Conservation (phyloP, 169 alveolate species). For the Eimeria brunetti region DNA sequence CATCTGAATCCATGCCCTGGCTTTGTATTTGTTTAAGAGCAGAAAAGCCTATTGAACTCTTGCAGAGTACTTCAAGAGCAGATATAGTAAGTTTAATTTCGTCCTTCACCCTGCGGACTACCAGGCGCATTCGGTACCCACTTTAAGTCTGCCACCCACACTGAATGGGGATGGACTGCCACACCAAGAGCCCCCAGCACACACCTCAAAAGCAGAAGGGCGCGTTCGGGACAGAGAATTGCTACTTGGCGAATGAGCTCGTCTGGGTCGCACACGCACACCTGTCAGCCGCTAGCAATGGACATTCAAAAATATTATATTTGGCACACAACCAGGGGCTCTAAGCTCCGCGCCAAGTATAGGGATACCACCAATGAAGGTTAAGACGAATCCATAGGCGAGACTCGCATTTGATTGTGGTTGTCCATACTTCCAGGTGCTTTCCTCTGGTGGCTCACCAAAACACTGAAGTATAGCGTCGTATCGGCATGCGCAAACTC, state of each 20-base stretch:
- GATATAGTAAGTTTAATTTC: constrained; percentile 72
- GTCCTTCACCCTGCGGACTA: constrained; percentile 64
- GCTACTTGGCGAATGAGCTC: constrained; percentile 70
- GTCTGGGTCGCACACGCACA: background rate
- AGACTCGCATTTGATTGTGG: background rate
- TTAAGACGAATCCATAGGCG: background rate
- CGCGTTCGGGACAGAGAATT: constrained; percentile 55
- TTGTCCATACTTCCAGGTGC: background rate
- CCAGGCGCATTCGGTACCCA: background rate
- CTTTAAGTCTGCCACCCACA: background rate
- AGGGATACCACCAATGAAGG: too few species aligned
- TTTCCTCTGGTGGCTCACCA: background rate
- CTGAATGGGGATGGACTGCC: background rate
- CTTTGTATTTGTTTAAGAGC: constrained; percentile 78
- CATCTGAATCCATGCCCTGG: constrained; percentile 10
- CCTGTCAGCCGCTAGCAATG: background rate
- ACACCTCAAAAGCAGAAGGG: constrained; percentile 45
- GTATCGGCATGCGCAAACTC: constrained; percentile 78
- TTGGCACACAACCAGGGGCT: too few species aligned
- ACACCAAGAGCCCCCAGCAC: background rate
- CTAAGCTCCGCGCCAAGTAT: too few species aligned
- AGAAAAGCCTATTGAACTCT: constrained; percentile 51
- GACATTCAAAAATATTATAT: too few species aligned
- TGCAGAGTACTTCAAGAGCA: constrained; percentile 68
- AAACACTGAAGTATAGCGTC: constrained; percentile 79